These are phyloP conservation scores for Trametes versicolor DNA, from an alignment of 1,284 basidiomycete species.

Conservation along the genomic window DNA sequence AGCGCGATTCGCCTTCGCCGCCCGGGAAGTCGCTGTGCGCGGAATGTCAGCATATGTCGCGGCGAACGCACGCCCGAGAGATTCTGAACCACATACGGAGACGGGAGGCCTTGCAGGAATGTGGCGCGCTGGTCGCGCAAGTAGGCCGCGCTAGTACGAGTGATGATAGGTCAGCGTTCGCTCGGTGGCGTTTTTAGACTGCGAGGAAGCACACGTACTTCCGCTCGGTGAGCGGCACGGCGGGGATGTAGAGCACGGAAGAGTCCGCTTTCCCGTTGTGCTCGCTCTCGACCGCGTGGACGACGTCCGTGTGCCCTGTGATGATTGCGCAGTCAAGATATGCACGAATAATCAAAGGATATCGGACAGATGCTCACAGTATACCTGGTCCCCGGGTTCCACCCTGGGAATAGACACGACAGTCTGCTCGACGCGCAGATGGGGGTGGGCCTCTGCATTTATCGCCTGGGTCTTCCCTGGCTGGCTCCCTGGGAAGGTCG, in stretches of 20 bases:
- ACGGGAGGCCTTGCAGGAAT: conserved; percentile 65
- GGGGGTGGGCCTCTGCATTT: conserved; percentile 72
- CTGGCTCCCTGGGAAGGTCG: conserved; percentile 70
- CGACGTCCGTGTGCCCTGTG: conserved; percentile 69
- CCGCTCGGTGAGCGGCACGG: conserved; percentile 71
- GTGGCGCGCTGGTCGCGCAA: conserved; percentile 65
- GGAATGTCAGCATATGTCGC: not conserved
- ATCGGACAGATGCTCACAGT: conserved; percentile 55
- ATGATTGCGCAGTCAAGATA: not conserved
- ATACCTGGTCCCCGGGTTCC: conserved; percentile 80
- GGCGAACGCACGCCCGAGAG: conserved; percentile 3
- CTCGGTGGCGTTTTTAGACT: conserved; percentile 2
- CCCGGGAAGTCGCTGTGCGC: conserved; percentile 74
- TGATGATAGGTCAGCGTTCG: conserved; percentile 4
- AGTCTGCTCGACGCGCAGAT: conserved; percentile 65
- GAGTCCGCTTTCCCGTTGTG: conserved; percentile 73
- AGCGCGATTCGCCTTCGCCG: conserved; percentile 73
- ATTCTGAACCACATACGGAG: conserved; percentile 56
- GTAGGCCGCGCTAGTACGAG: conserved; percentile 61
- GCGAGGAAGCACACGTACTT: conserved; percentile 56
- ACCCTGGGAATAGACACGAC: conserved; percentile 64
- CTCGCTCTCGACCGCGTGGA: conserved; percentile 76
- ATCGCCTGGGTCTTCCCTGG: conserved; percentile 75
- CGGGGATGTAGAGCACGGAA: conserved; percentile 84
- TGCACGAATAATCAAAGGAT: not conserved